Conservation (phyloP, 129 eudicot genomes). For the Heracleum sosnowskyi region DNA sequence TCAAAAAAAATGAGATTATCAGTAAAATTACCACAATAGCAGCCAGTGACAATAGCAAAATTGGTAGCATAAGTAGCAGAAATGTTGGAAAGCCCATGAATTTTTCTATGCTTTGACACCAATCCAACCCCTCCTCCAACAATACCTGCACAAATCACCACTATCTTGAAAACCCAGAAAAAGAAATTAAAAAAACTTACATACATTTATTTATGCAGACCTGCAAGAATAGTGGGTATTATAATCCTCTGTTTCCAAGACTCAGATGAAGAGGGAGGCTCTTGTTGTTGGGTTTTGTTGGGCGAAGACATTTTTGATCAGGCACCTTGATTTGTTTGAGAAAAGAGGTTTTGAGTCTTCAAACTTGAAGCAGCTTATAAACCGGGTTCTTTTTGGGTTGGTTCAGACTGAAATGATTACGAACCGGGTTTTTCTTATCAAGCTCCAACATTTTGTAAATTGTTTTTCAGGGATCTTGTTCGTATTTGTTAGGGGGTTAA, state of each 20-base stretch:
- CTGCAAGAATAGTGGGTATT: constrained; percentile 48
- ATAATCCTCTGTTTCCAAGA: constrained; percentile 50
- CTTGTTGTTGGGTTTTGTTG: constrained; percentile 34
- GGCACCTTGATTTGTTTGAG: background rate
- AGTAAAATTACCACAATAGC: constrained; percentile 70
- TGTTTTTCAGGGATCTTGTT: too few relatives aligned
- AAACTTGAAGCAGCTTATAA: background rate
- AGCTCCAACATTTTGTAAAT: too few relatives aligned
- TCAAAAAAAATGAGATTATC: background rate
- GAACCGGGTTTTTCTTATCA: background rate
- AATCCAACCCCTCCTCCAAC: constrained; percentile 70
- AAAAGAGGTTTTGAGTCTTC: background rate
- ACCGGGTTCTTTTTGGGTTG: background rate
- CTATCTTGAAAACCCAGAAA: background rate
- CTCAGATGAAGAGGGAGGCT: constrained; percentile 20
- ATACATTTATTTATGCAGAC: background rate
- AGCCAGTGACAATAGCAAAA: constrained; percentile 78
- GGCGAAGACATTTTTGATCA: constrained; percentile 30
- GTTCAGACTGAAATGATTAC: background rate
- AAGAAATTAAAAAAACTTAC: background rate
- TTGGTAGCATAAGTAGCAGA: constrained; percentile 61
- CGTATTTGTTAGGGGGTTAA: too few relatives aligned
- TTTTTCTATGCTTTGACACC: constrained; percentile 63
- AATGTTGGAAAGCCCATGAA: constrained; percentile 54
- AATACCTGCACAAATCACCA: constrained; percentile 37